Conservation (phyloP, 192 early-diverging fungal genomes). For the Spizellomyces sp. region DNA sequence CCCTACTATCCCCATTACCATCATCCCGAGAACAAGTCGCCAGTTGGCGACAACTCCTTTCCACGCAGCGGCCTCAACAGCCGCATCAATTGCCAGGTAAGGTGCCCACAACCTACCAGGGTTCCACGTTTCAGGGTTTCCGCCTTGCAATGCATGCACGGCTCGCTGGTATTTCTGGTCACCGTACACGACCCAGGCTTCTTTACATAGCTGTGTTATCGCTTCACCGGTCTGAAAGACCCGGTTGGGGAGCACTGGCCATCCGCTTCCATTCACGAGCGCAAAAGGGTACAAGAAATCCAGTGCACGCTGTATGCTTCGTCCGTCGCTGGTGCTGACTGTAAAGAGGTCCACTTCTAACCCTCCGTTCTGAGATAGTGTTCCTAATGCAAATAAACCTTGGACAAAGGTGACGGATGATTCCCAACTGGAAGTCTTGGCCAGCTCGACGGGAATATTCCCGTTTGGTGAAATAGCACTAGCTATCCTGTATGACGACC, state of each 20-base stretch:
- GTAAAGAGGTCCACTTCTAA: slow-evolving; percentile 11
- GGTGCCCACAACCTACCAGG: slow-evolving; percentile 29
- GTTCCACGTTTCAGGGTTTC: slow-evolving; percentile 26
- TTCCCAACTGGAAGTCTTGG: slow-evolving; percentile 50
- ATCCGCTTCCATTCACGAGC: slow-evolving; percentile 43
- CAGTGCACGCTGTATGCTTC: slow-evolving; percentile 49
- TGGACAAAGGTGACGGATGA: slow-evolving; percentile 26
- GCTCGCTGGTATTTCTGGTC: slow-evolving; percentile 45
- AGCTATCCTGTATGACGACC: slow-evolving; percentile 44
- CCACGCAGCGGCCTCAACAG: neutral
- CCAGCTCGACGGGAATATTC: slow-evolving; percentile 45
- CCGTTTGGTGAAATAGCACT: slow-evolving; percentile 43
- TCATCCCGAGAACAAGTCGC: no score
- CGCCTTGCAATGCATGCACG: slow-evolving; percentile 23
- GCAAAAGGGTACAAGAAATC: slow-evolving; percentile 57
- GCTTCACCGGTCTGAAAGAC: neutral
- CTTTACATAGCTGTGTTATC: slow-evolving; percentile 41
- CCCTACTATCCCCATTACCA: no score
- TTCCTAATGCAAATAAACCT: slow-evolving; percentile 11
- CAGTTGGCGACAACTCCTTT: no score
- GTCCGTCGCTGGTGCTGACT: slow-evolving; percentile 35
- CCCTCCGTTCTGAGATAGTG: neutral
- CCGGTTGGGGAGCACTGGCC: slow-evolving; percentile 28
- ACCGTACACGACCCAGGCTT: slow-evolving; percentile 52
- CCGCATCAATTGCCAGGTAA: slow-evolving; percentile 24